Base-by-base conservation (phyloP, 73 alveolate species). In the Paramecium bursaria region DNA sequence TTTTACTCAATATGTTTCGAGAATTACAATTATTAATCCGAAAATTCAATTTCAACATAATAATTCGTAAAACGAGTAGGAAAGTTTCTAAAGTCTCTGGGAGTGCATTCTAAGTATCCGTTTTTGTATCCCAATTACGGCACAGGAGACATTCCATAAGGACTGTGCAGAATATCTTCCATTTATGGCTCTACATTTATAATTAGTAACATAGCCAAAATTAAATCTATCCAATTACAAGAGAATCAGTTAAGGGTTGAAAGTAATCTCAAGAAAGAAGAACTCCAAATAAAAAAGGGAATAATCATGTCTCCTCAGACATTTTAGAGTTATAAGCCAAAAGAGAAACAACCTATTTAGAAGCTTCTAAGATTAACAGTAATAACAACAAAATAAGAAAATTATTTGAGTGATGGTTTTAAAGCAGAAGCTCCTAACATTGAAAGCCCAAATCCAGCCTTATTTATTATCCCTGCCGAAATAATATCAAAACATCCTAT, bases 81-180 rank as follows among this genome's bases (percentile, higher is more conserved):
- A 23, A 74, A 74, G 61, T 74, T 46, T 25, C 44, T 74, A 0
- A 74, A 74, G 61, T 48, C 75, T 13, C 31, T 51, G 44, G 86
- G 86, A 2, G 27, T 74, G 44, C 86, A 74, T 25, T 46, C 74
- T 22, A 49, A 51, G n/a, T 49, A 46, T 5, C 86, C 86, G 2
- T 74, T 48, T 25, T 29, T 74, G 13, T 74, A 74, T 14, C 44
- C 86, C 10, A 74, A 74, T 23, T 74, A 74, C 26, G 86, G 86
- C 2, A 74, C 86, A 0, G 86, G 86, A 21, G 86, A 74, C 48
- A 74, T 74, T 74, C 86, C 86, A 26, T 29, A 74, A 74, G 86
- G 75, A 25, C 48, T 26, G 44, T 51, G 75, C 15, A 44, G 86
- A 22, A 74, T 74, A 25, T 48, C 75, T 14, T 49, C 86, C 26